Percentiles rank a stretch among this genome's conserved stretches.
Conservation (phyloP, 352 stramenopile species). For the Halophytophthora polymorphica region DNA sequence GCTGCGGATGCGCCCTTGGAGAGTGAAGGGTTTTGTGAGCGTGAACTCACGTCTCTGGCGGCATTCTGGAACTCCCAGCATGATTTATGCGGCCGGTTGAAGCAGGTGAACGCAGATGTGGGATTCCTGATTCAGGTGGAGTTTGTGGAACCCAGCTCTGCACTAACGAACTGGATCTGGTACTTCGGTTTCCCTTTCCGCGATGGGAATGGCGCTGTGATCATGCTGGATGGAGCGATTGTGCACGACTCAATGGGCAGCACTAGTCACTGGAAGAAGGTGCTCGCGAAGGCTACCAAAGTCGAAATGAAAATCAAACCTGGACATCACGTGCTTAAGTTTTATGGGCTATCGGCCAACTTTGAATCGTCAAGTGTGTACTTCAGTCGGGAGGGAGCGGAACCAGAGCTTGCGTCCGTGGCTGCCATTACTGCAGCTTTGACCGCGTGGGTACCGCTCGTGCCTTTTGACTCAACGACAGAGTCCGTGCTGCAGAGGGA, state of each 20-base stretch:
- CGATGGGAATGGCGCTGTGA: constrained; percentile 35
- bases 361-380: constrained; percentile 52
- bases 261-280: constrained; percentile 37
- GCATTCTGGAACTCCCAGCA: constrained; percentile 38
- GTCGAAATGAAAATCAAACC: constrained; percentile 41
- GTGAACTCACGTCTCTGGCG: constrained; percentile 38
- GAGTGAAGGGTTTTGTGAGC: constrained; percentile 55
- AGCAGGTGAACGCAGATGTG: constrained; percentile 35
- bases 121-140: constrained; percentile 47
- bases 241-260: constrained; percentile 44
- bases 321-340: constrained; percentile 37
- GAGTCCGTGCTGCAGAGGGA: constrained; percentile 30
- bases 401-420: constrained; percentile 19
- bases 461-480: constrained; percentile 27
- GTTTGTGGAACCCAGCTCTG: constrained; percentile 38
- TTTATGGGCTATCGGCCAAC: constrained; percentile 39
- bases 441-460: constrained; percentile 35
- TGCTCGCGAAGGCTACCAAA: constrained; percentile 31
- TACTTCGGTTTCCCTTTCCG: constrained; percentile 56
- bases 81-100: constrained; percentile 45
- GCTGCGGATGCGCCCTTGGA: constrained; percentile 31
- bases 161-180: constrained; percentile 45
- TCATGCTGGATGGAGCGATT: constrained; percentile 44
- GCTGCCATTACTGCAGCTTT: constrained; percentile 25
- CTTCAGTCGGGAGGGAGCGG: constrained; percentile 39